Base-by-base conservation (phyloP, 2,329 filamentous ascomycete genomes). In the Colletotrichum higginsianum region DNA sequence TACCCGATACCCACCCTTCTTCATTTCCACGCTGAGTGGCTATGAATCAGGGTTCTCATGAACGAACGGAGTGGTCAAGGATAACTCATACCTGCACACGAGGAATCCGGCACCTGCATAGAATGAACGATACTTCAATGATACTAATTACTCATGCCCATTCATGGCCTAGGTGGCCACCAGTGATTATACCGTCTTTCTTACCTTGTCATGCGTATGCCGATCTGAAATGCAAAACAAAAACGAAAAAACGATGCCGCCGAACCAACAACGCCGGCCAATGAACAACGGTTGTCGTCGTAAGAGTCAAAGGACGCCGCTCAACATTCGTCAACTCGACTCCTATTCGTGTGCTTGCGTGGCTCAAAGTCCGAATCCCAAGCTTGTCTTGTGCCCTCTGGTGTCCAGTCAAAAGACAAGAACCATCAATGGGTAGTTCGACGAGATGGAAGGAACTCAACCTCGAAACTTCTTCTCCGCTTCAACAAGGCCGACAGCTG, bases 401-500 rank as follows among this genome's bases (percentile, higher is more conserved):
- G 6, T 12, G 35, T 23, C 16, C 9, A 18, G 4, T 23, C 50
- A 35, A 8, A 3, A 30, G 8, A 26, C 2, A 35, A 55, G 26
- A 9, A 15, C 9, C 16, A 61, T 47, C 5, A 26, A 12, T 11
- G 4, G n/a, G 12, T 38, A 26, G 5, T 18, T 38, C 30, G 18
- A 50, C 46, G 5, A 40, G 5, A 21, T 35, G n/a, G 9, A 38
- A 21, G 18, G 6, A 9, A 11, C 30, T 66, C 42, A 66, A 2
- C 52, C 46, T 12, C 15, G 26, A 16, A 74, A 70, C 3, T 49
- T 35, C 56, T 70, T 64, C 23, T n/a, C 8, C 18, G 58, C 70
- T 38, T 66, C 46, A 18, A 74, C 72, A 6, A 74, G 66, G 3
- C 61, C 72, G 5, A 66, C 70, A 13, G 13, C 40, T 3, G 38